Conservation (phyloP, 352 stramenopile genomes). For the Globisporangium carolinianum region DNA sequence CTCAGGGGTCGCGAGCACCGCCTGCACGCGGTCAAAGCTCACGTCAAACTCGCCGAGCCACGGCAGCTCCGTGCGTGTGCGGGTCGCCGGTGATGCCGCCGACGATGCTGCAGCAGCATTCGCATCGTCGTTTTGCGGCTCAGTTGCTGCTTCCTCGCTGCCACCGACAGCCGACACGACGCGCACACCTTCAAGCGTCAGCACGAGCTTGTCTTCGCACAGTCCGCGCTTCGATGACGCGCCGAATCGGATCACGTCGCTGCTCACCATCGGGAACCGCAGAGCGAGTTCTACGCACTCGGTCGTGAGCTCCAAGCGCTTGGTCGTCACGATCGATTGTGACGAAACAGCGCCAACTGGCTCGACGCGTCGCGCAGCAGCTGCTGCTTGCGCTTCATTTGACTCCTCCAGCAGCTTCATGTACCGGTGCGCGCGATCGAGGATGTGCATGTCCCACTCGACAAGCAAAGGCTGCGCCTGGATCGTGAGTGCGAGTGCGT, state of each 20-base stretch:
- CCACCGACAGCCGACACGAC: slow-evolving; percentile 7
- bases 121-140: slow-evolving; percentile 3
- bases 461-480: slow-evolving; percentile 70
- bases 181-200: slow-evolving; percentile 63
- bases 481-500: slow-evolving; percentile 52
- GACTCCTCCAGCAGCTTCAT: slow-evolving; percentile 70
- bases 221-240: slow-evolving; percentile 67
- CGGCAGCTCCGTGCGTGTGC: slow-evolving; percentile 21
- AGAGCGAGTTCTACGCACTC: slow-evolving; percentile 69
- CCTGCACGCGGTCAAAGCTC: slow-evolving; percentile 43
- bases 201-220: slow-evolving; percentile 73
- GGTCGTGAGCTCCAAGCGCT: slow-evolving; percentile 61
- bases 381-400: slow-evolving; percentile 12
- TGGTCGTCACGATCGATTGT: slow-evolving; percentile 8
- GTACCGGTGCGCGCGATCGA: slow-evolving; percentile 67
- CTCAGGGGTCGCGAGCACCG: slow-evolving; percentile 41
- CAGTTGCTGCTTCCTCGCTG: background rate
- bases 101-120: background rate
- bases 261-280: slow-evolving; percentile 80
- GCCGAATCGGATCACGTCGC: slow-evolving; percentile 78
- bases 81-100: background rate
- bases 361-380: background rate
- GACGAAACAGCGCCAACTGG: slow-evolving; percentile 15
- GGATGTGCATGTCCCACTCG: slow-evolving; percentile 85
- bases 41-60: slow-evolving; percentile 69